A percentile compares a stretch with the other conserved stretches of the same genome.
Conservation (phyloP, 495 filamentous ascomycete genomes). For the Neurospora sp. region DNA sequence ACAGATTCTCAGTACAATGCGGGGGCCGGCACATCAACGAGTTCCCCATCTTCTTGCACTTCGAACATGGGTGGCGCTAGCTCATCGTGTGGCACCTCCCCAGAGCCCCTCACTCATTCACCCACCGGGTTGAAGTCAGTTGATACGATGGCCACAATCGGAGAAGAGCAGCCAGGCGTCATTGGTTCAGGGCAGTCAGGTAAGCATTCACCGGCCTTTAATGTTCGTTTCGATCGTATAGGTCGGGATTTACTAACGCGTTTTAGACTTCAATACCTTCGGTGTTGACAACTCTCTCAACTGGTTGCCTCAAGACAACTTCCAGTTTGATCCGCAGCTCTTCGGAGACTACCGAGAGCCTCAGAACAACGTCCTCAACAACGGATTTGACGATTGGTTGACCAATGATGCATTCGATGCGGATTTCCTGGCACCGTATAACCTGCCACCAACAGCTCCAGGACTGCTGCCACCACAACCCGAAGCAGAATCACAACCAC, state of each 20-base stretch:
- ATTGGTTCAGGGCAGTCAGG: constrained; percentile 15
- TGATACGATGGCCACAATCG: constrained; percentile 47
- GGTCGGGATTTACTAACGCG: not conserved
- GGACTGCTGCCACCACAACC: constrained; percentile 2
- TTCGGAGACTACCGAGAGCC: constrained; percentile 93
- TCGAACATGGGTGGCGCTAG: constrained; percentile 39
- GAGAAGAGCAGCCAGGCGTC: constrained; percentile 38
- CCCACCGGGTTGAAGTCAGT: constrained; percentile 48
- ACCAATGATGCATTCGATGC: constrained; percentile 68
- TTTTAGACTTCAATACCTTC: constrained; percentile 5
- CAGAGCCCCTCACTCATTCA: constrained; percentile 44
- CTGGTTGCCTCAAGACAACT: constrained; percentile 76
- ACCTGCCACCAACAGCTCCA: constrained; percentile 45
- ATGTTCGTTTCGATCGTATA: not conserved
- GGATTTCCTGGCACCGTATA: constrained; percentile 68
- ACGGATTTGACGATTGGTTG: constrained; percentile 19
- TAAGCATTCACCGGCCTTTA: constrained; percentile 2
- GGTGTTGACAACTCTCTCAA: constrained; percentile 43
- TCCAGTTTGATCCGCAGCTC: constrained; percentile 81
- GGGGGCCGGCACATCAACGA: constrained; percentile 29
- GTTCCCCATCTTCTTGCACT: constrained; percentile 55
- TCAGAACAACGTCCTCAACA: constrained; percentile 55
- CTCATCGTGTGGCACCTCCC: constrained; percentile 73
- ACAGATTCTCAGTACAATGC: constrained; percentile 43
- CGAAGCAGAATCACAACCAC: not conserved